Evolutionary conservation across 2,329 filamentous ascomycete genomes (phyloP).

Genomic region (Colletotrichum limetticola): DNA sequence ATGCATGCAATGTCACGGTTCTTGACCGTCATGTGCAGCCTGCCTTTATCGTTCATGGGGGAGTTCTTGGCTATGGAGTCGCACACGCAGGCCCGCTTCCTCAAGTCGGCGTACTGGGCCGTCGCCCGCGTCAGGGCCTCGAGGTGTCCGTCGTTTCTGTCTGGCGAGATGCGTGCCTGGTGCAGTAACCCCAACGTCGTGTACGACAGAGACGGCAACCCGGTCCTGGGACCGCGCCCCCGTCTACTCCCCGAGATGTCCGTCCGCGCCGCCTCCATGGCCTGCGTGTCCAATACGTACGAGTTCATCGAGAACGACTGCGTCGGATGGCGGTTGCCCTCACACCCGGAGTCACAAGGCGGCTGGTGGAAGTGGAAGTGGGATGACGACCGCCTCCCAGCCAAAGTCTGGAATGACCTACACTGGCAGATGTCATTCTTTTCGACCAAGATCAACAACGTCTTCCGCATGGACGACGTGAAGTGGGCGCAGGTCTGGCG

Average conservation of each 20-base stretch:
- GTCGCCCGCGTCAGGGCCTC: slow-evolving; percentile 20
- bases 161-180: slow-evolving; percentile 26
- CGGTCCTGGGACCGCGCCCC: background rate
- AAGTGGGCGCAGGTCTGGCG: slow-evolving; percentile 16
- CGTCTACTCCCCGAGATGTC: slow-evolving; percentile 24
- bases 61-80: background rate
- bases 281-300: background rate
- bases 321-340: background rate
- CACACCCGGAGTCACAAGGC: background rate
- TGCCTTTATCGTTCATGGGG: slow-evolving; percentile 15
- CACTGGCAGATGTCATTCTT: background rate
- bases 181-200: slow-evolving; percentile 17
- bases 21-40: slow-evolving; percentile 11
- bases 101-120: slow-evolving; percentile 19
- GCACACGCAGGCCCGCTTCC: background rate
- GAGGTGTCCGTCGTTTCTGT: slow-evolving; percentile 11
- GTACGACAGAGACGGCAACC: background rate
- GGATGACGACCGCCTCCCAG: background rate
- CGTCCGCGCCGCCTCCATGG: slow-evolving; percentile 6
- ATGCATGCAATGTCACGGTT: slow-evolving; percentile 14
- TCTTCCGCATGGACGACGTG: slow-evolving; percentile 6
- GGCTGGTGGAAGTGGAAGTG: background rate
- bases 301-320: background rate
- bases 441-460: background rate
- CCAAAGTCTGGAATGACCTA: background rate